phyloP scores from a whole-genome alignment of 73 alveolate species.

The Stentor coeruleus region DNA sequence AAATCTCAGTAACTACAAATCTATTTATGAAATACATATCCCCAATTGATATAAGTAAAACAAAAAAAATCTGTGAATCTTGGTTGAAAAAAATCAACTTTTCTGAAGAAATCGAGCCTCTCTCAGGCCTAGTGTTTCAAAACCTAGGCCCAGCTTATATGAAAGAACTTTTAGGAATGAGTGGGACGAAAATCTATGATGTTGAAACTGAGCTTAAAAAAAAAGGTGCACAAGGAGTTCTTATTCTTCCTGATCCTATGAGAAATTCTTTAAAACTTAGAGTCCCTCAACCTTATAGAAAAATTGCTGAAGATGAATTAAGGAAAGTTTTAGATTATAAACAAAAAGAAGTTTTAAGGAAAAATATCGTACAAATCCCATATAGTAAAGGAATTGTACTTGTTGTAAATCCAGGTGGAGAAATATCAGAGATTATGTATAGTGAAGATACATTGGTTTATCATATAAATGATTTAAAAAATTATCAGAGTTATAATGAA shows the following conservation, averaged over 20 bases:
- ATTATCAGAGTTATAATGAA: background rate
- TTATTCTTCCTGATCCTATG: background rate
- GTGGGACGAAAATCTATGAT: background rate
- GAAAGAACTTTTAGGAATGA: background rate
- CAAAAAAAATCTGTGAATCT: background rate
- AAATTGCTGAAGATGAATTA: background rate
- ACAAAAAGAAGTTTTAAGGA: conserved; percentile 1
- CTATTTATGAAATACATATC: conserved; percentile 6
- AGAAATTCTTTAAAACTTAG: background rate
- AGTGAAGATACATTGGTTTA: background rate
- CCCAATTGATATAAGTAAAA: background rate
- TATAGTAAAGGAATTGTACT: background rate
- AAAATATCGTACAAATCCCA: background rate
- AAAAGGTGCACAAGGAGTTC: background rate
- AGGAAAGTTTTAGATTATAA: background rate
- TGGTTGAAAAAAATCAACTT: background rate
- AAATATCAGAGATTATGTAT: background rate
- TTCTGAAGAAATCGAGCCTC: conserved; percentile 9
- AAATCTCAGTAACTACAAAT: background rate
- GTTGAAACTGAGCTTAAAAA: background rate
- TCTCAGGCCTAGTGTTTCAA: background rate
- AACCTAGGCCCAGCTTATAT: conserved; percentile 21
- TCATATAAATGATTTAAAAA: background rate
- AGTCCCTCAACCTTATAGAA: background rate
- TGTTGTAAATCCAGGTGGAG: background rate